Percentiles rank a stretch among this genome's conserved stretches.
phyloP scores from a whole-genome alignment of 768 basidiomycete genomes.

The Lactarius akahatsu region DNA sequence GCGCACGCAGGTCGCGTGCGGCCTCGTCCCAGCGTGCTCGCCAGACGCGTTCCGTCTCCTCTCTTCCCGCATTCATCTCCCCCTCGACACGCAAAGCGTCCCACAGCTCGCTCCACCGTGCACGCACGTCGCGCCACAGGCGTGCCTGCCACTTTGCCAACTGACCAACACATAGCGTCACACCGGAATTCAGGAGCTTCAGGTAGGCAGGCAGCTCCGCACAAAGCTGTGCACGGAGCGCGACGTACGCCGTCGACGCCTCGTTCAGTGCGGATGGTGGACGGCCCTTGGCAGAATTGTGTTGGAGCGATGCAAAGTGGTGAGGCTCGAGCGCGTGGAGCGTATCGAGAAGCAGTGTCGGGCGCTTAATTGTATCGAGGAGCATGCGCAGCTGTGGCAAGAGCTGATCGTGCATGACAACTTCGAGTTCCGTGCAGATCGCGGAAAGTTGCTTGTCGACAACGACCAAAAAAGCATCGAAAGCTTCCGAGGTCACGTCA shows the following conservation, averaged over 20 bases:
- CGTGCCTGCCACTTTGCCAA: constrained; percentile 56
- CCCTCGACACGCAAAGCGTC: constrained; percentile 48
- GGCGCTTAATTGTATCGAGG: constrained; percentile 58
- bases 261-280: constrained; percentile 67
- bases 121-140: constrained; percentile 60
- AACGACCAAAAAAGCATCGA: constrained; percentile 51
- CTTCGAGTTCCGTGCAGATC: constrained; percentile 53
- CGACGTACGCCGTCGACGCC: constrained; percentile 75
- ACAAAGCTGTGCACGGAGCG: constrained; percentile 68
- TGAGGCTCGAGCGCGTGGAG: constrained; percentile 72
- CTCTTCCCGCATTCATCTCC: constrained; percentile 54
- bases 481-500: constrained; percentile 33
- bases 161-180: constrained; percentile 50
- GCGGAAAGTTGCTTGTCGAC: constrained; percentile 54
- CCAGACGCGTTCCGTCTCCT: constrained; percentile 75
- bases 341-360: constrained; percentile 63
- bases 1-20: constrained; percentile 45
- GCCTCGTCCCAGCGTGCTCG: constrained; percentile 65
- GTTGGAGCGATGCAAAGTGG: constrained; percentile 67
- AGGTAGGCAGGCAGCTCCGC: constrained; percentile 70
- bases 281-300: constrained; percentile 61
- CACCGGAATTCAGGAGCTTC: constrained; percentile 56
- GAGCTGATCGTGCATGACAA: constrained; percentile 51
- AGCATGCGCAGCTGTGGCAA: constrained; percentile 59
- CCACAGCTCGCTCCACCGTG: constrained; percentile 81